These are phyloP conservation scores for Paramecium biaurelia DNA, from an alignment of 73 alveolate genomes.

Conservation along the genomic window DNA sequence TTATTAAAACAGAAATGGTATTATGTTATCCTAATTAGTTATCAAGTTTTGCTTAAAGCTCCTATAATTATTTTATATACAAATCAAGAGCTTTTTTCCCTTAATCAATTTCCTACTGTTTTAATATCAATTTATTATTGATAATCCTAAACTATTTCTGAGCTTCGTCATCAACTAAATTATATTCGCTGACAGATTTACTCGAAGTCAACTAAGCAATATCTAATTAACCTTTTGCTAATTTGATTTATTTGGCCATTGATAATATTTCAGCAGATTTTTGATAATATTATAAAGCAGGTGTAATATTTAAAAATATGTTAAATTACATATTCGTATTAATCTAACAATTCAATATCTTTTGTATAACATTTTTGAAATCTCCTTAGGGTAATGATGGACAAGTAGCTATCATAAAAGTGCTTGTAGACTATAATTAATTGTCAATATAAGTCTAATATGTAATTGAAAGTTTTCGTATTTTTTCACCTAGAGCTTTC, in stretches of 20 bases:
- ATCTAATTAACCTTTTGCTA: background rate
- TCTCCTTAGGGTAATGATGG: constrained; percentile 32
- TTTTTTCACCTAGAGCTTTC: background rate
- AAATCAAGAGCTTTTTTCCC: background rate
- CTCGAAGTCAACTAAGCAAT: background rate
- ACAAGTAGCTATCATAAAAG: background rate
- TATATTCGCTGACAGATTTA: background rate
- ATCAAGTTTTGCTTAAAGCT: background rate
- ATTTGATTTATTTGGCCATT: background rate
- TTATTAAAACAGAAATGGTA: background rate
- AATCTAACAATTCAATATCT: background rate
- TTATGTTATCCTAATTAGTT: background rate
- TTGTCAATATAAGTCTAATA: background rate
- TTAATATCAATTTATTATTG: background rate
- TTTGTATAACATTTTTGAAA: background rate
- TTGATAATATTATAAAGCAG: constrained; percentile 31
- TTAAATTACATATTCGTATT: background rate
- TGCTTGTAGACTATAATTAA: background rate
- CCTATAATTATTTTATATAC: background rate
- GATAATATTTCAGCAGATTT: background rate
- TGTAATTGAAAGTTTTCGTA: background rate
- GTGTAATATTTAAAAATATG: background rate
- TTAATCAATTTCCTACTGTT: background rate
- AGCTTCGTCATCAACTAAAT: background rate
- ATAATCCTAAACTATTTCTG: background rate